A percentile compares a stretch with the other conserved stretches of the same genome.
Evolutionary conservation across 208 protist genomes (phyloP).

Genomic region (Porcisia hertigi): DNA sequence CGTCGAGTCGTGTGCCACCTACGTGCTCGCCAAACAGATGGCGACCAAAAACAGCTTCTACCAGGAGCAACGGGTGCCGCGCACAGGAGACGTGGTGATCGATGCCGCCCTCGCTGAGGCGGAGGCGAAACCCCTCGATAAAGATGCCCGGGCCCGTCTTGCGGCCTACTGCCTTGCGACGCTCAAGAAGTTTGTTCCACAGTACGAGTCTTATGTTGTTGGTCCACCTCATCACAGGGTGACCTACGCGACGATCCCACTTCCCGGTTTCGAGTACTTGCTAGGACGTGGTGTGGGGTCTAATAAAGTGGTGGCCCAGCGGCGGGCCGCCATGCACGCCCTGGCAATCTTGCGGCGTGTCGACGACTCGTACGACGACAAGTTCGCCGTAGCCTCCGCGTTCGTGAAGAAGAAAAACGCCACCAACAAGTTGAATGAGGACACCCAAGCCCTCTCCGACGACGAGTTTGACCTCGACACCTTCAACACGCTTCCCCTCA

Average conservation of each 20-base stretch:
- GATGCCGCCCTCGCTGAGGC: conserved; percentile 67
- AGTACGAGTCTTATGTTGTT: conserved; percentile 49
- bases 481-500: conserved; percentile 27
- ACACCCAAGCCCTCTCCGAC: not conserved
- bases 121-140: conserved; percentile 32
- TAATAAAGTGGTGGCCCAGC: conserved; percentile 56
- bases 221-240: conserved; percentile 60
- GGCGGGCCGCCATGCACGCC: conserved; percentile 80
- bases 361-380: conserved; percentile 67
- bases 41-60: conserved; percentile 57
- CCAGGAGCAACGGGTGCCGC: conserved; percentile 58
- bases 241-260: conserved; percentile 46
- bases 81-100: conserved; percentile 58
- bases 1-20: conserved; percentile 57
- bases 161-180: conserved; percentile 48
- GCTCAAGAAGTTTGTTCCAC: conserved; percentile 15
- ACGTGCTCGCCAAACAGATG: conserved; percentile 52
- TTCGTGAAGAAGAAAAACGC: not conserved
- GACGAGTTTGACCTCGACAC: conserved; percentile 34
- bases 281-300: conserved; percentile 61
- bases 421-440: not conserved
- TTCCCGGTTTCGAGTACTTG: conserved; percentile 71
- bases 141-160: conserved; percentile 20
- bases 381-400: not conserved
- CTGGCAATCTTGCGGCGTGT: conserved; percentile 70